phyloP scores from a whole-genome alignment of 208 protist genomes.

The Crithidia fasciculata region DNA sequence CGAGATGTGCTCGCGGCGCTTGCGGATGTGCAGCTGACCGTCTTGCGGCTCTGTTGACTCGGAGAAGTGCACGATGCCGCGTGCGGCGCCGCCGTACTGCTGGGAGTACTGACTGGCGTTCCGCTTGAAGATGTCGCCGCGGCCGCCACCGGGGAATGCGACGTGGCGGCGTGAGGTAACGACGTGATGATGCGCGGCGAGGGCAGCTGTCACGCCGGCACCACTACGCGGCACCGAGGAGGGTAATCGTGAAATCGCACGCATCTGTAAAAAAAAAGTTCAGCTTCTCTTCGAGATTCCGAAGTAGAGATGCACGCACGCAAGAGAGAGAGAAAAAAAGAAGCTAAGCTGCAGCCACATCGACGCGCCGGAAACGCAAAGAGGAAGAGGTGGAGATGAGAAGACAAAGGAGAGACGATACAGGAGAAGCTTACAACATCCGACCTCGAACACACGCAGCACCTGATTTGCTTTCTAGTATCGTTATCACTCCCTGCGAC shows the following conservation, averaged over 20 bases:
- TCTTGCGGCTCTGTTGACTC: constrained; percentile 64
- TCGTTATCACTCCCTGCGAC: no score
- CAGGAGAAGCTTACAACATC: not conserved
- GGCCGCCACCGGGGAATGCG: constrained; percentile 41
- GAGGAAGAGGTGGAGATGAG: not conserved
- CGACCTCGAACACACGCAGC: not conserved
- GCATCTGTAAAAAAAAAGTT: not conserved
- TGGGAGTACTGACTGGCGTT: constrained; percentile 30
- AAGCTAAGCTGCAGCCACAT: not conserved
- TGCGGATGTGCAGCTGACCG: constrained; percentile 74
- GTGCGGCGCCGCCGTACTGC: constrained; percentile 28
- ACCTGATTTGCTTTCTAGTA: no score
- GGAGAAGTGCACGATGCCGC: constrained; percentile 56
- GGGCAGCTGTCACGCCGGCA: no score
- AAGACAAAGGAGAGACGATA: constrained; percentile 4
- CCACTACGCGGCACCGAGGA: not conserved
- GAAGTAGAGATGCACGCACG: no score
- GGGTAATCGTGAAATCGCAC: not conserved
- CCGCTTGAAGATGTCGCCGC: constrained; percentile 60
- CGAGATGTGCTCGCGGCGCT: constrained; percentile 48
- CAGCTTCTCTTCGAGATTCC: no score
- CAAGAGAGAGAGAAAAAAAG: not conserved
- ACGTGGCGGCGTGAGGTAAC: not conserved
- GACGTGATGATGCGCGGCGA: not conserved
- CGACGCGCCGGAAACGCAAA: not conserved